phyloP scores from a whole-genome alignment of 495 filamentous ascomycete genomes.

The Penicillium psychrofluorescens region DNA sequence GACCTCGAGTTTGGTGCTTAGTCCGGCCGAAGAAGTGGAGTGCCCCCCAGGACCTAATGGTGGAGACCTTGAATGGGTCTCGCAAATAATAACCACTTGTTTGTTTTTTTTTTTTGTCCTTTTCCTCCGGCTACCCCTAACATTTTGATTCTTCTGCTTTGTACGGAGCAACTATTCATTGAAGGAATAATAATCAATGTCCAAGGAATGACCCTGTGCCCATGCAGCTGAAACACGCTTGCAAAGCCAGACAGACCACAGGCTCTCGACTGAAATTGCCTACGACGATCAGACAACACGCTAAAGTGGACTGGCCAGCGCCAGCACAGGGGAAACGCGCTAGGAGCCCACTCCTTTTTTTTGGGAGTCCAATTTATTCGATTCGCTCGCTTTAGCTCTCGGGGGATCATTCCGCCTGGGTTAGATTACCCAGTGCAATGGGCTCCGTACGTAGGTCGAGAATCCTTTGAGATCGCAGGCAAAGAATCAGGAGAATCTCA shows the following conservation, averaged over 20 bases:
- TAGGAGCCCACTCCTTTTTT: conserved; percentile 13
- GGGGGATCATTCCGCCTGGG: too few species aligned
- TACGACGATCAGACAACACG: conserved; percentile 24
- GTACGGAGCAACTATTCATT: too few species aligned
- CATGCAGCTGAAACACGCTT: conserved; percentile 20
- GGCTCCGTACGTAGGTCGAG: background rate
- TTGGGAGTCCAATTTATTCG: conserved; percentile 11
- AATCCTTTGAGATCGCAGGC: background rate
- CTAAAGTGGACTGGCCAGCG: conserved; percentile 10
- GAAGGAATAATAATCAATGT: too few species aligned
- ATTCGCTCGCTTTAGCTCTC: conserved; percentile 3
- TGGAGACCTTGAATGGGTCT: conserved; percentile 23
- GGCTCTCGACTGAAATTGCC: conserved; percentile 20
- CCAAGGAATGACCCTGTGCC: too few species aligned
- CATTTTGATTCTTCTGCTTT: too few species aligned
- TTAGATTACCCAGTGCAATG: background rate
- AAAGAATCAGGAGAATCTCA: background rate
- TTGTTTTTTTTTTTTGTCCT: too few species aligned
- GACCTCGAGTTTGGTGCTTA: conserved; percentile 2
- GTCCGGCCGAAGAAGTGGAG: background rate
- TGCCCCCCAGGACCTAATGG: conserved; percentile 4
- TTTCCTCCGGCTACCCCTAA: background rate
- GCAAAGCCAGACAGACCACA: conserved; percentile 8
- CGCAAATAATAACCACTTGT: background rate
- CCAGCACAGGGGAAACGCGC: conserved; percentile 17